phyloP scores from a whole-genome alignment of 1,284 basidiomycete species.

The Melampsora americana region DNA sequence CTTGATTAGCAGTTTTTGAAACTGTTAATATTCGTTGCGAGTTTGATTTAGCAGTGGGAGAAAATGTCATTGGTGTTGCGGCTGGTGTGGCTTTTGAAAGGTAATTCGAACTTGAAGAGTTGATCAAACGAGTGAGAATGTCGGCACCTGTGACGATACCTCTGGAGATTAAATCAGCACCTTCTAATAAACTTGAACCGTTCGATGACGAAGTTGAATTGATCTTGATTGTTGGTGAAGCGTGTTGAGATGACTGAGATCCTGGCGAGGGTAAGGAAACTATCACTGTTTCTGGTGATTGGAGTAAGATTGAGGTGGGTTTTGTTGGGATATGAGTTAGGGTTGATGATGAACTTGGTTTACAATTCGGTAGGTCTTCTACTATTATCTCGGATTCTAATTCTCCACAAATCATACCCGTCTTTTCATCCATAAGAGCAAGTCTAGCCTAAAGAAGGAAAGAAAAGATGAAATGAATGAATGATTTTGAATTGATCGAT shows the following conservation, averaged over 20 bases:
- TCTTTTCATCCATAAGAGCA: constrained; percentile 41
- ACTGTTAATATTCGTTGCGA: constrained; percentile 43
- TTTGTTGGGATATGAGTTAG: constrained; percentile 16
- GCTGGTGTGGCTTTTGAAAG: constrained; percentile 45
- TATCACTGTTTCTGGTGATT: constrained; percentile 23
- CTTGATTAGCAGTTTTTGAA: constrained; percentile 45
- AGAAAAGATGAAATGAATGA: constrained; percentile 6
- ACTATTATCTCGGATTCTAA: constrained; percentile 15
- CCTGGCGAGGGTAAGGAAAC: constrained; percentile 9
- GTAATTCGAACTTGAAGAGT: constrained; percentile 49
- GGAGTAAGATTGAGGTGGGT: neutral
- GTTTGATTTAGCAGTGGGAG: constrained; percentile 45
- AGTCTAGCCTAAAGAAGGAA: constrained; percentile 28
- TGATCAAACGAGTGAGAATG: constrained; percentile 48
- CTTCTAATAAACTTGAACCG: constrained; percentile 44
- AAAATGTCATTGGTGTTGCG: constrained; percentile 48
- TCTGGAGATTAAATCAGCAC: constrained; percentile 50
- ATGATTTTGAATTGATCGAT: constrained; percentile 1
- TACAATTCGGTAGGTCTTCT: neutral
- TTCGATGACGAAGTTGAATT: constrained; percentile 35
- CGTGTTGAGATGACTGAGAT: constrained; percentile 5
- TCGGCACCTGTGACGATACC: constrained; percentile 51
- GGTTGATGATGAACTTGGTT: neutral
- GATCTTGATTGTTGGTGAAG: neutral
- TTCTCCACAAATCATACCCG: constrained; percentile 40